These are phyloP conservation scores for Trifolium dubium DNA, from an alignment of 306 rosid genomes.

Conservation along the genomic window DNA sequence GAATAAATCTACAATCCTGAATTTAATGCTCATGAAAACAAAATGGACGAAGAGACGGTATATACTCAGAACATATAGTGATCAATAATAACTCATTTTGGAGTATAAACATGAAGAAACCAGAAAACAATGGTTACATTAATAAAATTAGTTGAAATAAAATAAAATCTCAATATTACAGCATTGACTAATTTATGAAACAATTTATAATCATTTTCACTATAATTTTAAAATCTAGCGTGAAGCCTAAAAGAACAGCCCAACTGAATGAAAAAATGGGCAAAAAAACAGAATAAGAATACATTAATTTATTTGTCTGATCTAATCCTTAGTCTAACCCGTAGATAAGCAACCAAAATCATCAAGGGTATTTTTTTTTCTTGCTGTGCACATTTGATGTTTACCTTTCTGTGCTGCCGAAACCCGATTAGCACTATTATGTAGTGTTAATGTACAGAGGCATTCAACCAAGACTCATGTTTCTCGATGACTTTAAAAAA, in stretches of 20 bases:
- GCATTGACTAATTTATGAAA: background rate
- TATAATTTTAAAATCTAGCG: background rate
- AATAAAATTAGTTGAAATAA: slow-evolving; percentile 10
- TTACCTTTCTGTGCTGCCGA: slow-evolving; percentile 12
- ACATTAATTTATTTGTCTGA: slow-evolving; percentile 3
- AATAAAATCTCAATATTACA: background rate
- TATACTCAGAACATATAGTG: too few relatives aligned
- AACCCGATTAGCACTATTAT: slow-evolving; percentile 4
- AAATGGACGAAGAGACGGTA: too few relatives aligned
- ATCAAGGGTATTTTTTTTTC: background rate
- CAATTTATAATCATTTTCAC: background rate
- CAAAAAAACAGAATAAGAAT: background rate
- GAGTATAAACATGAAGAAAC: background rate
- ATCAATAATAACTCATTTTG: too few relatives aligned
- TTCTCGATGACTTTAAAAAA: background rate
- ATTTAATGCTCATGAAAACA: too few relatives aligned
- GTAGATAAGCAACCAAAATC: slow-evolving; percentile 2
- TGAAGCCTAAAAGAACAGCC: slow-evolving; percentile 6
- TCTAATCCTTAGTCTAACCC: background rate
- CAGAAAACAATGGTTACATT: slow-evolving; percentile 8
- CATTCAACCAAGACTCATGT: background rate
- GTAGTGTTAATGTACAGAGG: background rate
- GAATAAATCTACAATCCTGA: too few relatives aligned
- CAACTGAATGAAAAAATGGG: slow-evolving; percentile 28
- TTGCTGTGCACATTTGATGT: slow-evolving; percentile 22